A percentile compares a stretch with the other conserved stretches of the same genome.
phyloP scores from a whole-genome alignment of 306 rosid species.

The Begonia fuchsioides region DNA sequence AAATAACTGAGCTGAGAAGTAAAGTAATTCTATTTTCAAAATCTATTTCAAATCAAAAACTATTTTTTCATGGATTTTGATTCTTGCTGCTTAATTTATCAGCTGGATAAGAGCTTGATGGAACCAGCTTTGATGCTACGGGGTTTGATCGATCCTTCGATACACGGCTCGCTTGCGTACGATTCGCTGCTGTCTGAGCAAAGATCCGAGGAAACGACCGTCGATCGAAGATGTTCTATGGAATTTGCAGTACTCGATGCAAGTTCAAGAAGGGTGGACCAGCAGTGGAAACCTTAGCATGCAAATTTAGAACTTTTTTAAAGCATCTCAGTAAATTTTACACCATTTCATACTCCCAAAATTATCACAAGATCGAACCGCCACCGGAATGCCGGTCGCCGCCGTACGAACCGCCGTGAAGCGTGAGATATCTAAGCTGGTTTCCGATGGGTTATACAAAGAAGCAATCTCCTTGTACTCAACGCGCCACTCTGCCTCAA shows the following conservation, averaged over 20 bases:
- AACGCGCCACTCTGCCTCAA: conserved; percentile 19
- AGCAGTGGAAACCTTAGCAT: conserved; percentile 63
- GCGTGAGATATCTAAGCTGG: conserved; percentile 29
- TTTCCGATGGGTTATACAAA: conserved; percentile 39
- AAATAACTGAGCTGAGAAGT: conserved; percentile 36
- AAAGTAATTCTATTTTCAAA: conserved; percentile 25
- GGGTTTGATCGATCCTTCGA: conserved; percentile 26
- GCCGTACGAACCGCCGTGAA: conserved; percentile 15
- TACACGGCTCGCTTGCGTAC: conserved; percentile 40
- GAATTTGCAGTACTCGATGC: conserved; percentile 83
- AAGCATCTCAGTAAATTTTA: conserved; percentile 2
- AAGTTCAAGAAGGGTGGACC: conserved; percentile 83
- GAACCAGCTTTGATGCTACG: conserved; percentile 29
- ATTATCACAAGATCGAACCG: too few species aligned
- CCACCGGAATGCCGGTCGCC: too few species aligned
- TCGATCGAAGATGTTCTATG: conserved; percentile 79
- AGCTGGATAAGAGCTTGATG: conserved; percentile 51
- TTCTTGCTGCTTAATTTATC: conserved; percentile 5
- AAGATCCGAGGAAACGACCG: conserved; percentile 51
- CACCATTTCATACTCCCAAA: too few species aligned
- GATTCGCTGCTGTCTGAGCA: conserved; percentile 67
- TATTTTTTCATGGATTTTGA: conserved; percentile 1
- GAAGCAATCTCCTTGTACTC: conserved; percentile 37
- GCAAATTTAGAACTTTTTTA: conserved; percentile 12
- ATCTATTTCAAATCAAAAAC: too few species aligned